Base-by-base conservation (phyloP, 305 asterid genomes). In the Withania somnifera region DNA sequence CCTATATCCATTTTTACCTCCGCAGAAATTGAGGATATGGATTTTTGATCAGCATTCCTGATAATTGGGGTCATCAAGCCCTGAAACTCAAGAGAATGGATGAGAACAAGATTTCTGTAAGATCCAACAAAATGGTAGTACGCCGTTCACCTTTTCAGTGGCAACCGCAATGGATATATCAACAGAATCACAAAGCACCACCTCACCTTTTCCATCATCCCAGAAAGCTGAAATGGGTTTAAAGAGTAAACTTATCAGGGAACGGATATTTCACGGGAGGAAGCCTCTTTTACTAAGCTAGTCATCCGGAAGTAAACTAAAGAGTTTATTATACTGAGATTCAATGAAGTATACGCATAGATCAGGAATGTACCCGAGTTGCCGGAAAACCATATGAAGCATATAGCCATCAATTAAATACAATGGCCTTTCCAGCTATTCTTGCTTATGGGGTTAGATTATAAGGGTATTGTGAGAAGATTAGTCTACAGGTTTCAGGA, bases 101-200 rank as follows among this genome's bases (percentile, higher is more conserved):
- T 79, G 42, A 86, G 81, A 84, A 51, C 81, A 78, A 52, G 67
- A 80, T 77, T 47, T 56, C 28, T 78, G 82, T 32, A 58, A 64
- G 13, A 75, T 60, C 77, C 47, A 80, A 69, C 77, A 88, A 76
- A 79, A 47, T 10, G 36, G 82, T 75, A 53, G 82, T 60, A 19
- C 40, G 64, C 64, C 32, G 58, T 22, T 10, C 53, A 94, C 98
- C 99, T 96, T 96, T 85, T 96, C 98, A 24, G 98, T 96, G 76
- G 99, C 99, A 84, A 96, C 98, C 58, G 99, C 99, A 88, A 96
- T 89, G 75, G 99, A 94, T 89, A 94, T 94, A 88, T 96, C 99
- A 84, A 96, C 94, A 26, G 97, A 88, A 86, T 92, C 95, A 79
- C 93, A 90, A 63, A 92, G 84, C 36, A 92, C 88, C 47, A 87